These are phyloP conservation scores for Debaryomycetaceae sp. DNA, from an alignment of 1,139 yeast genomes.

Conservation along the genomic window DNA sequence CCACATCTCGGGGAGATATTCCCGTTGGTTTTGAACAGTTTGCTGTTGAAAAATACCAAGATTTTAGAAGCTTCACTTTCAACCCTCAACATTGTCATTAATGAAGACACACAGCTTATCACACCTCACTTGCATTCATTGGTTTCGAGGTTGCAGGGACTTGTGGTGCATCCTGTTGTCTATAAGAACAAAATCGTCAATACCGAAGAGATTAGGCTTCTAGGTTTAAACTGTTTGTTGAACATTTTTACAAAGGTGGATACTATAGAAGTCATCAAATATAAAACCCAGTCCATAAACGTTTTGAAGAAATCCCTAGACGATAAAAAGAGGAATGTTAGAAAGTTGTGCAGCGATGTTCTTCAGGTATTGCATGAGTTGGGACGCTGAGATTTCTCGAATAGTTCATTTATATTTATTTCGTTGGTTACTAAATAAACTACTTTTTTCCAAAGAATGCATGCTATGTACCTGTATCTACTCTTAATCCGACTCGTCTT, in stretches of 20 bases:
- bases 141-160: conserved; percentile 50
- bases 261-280: conserved; percentile 45
- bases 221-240: conserved; percentile 56
- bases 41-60: conserved; percentile 43
- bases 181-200: conserved; percentile 20
- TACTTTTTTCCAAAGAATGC: not conserved
- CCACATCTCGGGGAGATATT: conserved; percentile 61
- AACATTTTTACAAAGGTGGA: conserved; percentile 41
- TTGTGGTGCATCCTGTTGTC: conserved; percentile 23
- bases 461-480: conserved; percentile 7
- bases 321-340: conserved; percentile 69
- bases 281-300: conserved; percentile 46
- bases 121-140: conserved; percentile 53
- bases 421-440: conserved; percentile 1
- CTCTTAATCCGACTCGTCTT: conserved; percentile 45
- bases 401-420: conserved; percentile 3
- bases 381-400: conserved; percentile 16
- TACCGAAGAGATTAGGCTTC: conserved; percentile 48
- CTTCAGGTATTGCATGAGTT: conserved; percentile 72
- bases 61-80: conserved; percentile 61
- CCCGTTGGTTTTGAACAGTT: conserved; percentile 69
- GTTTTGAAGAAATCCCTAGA: conserved; percentile 57
- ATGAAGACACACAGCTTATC: conserved; percentile 48
- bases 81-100: conserved; percentile 51
- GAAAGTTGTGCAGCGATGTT: conserved; percentile 74